Evolutionary conservation across 306 rosid species (phyloP).

Genomic region (Acacia crassicarpa): DNA sequence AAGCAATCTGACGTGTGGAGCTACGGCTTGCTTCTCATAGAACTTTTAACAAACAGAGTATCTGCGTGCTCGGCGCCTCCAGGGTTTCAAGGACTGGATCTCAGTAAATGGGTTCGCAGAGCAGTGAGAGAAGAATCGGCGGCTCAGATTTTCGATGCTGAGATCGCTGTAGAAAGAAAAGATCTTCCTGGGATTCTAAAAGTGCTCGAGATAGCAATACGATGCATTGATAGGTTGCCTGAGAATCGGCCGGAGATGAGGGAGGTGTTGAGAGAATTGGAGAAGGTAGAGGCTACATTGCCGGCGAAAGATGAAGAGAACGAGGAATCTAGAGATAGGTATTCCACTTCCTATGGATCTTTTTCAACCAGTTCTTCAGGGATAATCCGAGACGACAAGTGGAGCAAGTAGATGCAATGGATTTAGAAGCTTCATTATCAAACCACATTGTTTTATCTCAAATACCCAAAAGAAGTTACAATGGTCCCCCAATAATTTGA

Average conservation of each 20-base stretch:
- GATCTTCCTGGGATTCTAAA: not conserved
- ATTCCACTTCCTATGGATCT: slow-evolving; percentile 39
- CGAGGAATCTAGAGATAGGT: slow-evolving; percentile 32
- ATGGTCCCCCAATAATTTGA: too few species aligned
- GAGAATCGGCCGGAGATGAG: slow-evolving; percentile 40
- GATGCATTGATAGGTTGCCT: slow-evolving; percentile 13
- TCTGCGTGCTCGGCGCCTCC: slow-evolving; percentile 35
- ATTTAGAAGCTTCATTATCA: not conserved
- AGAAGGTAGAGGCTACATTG: slow-evolving; percentile 9
- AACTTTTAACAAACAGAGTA: slow-evolving; percentile 51
- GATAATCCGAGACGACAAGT: too few species aligned
- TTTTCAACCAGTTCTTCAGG: not conserved
- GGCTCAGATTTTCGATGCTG: slow-evolving; percentile 44
- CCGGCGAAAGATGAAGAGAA: slow-evolving; percentile 30
- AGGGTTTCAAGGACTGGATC: slow-evolving; percentile 35
- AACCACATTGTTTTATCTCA: too few species aligned
- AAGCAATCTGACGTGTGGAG: slow-evolving; percentile 54
- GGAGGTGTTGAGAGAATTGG: slow-evolving; percentile 45
- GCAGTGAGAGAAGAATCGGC: slow-evolving; percentile 60
- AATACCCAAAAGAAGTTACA: too few species aligned
- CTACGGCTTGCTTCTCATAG: slow-evolving; percentile 50
- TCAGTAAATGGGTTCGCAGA: slow-evolving; percentile 44
- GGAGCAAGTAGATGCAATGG: not conserved
- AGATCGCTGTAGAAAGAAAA: not conserved
- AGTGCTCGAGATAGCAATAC: not conserved